Percentiles rank a stretch among this genome's conserved stretches.
Conservation (phyloP, 805 yeast genomes). For the Starmerella cellae region DNA sequence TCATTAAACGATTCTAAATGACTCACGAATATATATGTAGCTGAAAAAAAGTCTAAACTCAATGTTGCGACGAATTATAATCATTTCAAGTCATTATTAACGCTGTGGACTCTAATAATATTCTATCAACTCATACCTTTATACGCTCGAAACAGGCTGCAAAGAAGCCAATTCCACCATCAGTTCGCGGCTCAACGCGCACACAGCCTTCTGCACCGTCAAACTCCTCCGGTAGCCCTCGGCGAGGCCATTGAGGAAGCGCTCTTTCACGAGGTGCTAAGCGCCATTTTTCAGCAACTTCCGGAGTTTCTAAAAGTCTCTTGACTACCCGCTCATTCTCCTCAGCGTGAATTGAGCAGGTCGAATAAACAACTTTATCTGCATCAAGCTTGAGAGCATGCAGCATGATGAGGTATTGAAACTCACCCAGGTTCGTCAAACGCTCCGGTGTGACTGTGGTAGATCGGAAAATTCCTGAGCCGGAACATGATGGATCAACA, state of each 20-base stretch:
- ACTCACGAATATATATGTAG: neutral
- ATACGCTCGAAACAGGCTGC: slow-evolving; percentile 75
- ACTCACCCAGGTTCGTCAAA: slow-evolving; percentile 60
- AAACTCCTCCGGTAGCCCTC: slow-evolving; percentile 69
- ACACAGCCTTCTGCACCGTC: slow-evolving; percentile 53
- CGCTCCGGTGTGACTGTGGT: slow-evolving; percentile 33
- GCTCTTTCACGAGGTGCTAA: slow-evolving; percentile 48
- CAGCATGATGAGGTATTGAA: slow-evolving; percentile 75
- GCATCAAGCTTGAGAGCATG: slow-evolving; percentile 73
- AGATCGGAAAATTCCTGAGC: slow-evolving; percentile 74
- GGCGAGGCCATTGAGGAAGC: slow-evolving; percentile 71
- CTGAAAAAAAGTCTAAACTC: neutral
- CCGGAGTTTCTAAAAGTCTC: slow-evolving; percentile 53
- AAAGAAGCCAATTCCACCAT: slow-evolving; percentile 98
- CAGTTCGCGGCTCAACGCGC: slow-evolving; percentile 69
- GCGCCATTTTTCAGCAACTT: slow-evolving; percentile 54
- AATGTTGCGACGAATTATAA: neutral
- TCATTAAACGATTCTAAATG: slow-evolving; percentile 38
- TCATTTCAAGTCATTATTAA: neutral
- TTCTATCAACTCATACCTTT: neutral
- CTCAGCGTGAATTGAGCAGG: slow-evolving; percentile 87
- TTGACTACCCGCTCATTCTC: slow-evolving; percentile 90
- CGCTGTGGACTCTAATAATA: neutral
- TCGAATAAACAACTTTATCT: slow-evolving; percentile 71
- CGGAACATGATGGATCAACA: slow-evolving; percentile 96